Evolutionary conservation across 2,329 filamentous ascomycete genomes (phyloP), one percentile per base, ranked within the genome.

Genomic region (Fusarium tjaetaba): DNA sequence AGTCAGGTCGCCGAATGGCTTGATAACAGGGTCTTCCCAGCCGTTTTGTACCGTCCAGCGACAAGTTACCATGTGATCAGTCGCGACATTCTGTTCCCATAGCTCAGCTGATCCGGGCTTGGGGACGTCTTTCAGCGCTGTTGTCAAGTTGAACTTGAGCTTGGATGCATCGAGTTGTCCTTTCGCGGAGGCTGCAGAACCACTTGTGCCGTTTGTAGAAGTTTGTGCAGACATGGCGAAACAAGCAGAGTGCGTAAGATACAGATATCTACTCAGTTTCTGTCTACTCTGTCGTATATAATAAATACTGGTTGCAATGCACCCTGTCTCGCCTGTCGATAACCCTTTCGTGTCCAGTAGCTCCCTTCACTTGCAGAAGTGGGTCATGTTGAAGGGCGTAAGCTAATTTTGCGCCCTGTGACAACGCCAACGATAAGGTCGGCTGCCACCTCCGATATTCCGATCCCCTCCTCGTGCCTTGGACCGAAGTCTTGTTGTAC

Each of bases 271-370:
- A n/a, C n/a, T n/a, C n/a, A n/a, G n/a, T n/a, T n/a, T 22, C 9
- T 22, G 18, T 5, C 5, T 2, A 4, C 0, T 18, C 0, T 24
- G 9, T 1, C n/a, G 1, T 20, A 16, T 0, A 8, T 4, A 26
- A 24, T 34, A 51, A 51, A 24, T 51, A 34, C 11, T 7, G 0
- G 3, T 4, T 2, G 16, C 7, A 2, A 51, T 20, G 16, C 30
- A 14, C 48, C 48, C 8, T 24, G 4, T 51, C 30, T 20, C 11
- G 22, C 1, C 0, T 11, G 16, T 14, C 4, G 48, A 2, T 11
- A 20, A 7, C 34, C 34, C 24, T n/a, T 41, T 39, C 20, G 8
- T 55, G 51, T 41, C 51, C 14, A 16, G 7, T 22, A 16, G 51
- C 34, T n/a, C 18, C 20, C 15, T 36, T 46, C 30, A 26, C 11